Evolutionary conservation across 208 protist genomes (phyloP).

Genomic region (Herpetomonas tarakana): DNA sequence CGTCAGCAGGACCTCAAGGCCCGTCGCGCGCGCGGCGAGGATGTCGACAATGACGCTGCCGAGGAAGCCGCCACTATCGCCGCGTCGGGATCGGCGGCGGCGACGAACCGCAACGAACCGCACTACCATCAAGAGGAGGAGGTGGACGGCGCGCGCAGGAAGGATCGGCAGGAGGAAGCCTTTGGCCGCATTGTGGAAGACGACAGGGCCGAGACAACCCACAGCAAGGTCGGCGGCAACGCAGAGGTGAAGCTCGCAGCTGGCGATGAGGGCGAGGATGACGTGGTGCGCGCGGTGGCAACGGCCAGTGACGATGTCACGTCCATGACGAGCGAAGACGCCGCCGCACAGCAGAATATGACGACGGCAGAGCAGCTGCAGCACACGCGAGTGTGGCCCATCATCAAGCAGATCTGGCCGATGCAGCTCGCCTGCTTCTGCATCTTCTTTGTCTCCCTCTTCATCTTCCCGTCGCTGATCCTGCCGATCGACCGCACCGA

Average conservation of each 20-base stretch:
- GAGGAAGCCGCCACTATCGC: neutral
- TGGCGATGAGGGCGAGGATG: conserved; percentile 14
- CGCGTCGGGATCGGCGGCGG: conserved; percentile 4
- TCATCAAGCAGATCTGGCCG: conserved; percentile 63
- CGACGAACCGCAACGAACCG: conserved; percentile 8
- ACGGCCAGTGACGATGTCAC: conserved; percentile 1
- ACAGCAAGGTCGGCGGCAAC: neutral
- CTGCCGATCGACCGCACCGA: conserved; percentile 56
- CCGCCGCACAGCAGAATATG: conserved; percentile 36
- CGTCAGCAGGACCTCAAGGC: conserved; percentile 8
- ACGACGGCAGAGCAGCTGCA: conserved; percentile 59
- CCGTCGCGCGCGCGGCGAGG: neutral
- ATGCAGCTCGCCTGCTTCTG: conserved; percentile 61
- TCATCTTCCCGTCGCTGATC: conserved; percentile 74
- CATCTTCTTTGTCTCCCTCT: conserved; percentile 72
- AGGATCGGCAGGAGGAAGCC: no score
- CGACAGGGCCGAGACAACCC: neutral
- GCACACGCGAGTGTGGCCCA: conserved; percentile 39
- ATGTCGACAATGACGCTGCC: neutral
- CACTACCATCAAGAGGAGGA: neutral
- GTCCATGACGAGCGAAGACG: conserved; percentile 16
- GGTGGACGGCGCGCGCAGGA: conserved; percentile 25
- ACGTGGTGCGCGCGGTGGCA: conserved; percentile 20
- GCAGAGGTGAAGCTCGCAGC: conserved; percentile 3
- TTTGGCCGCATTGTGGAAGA: neutral